Evolutionary conservation across 1,284 basidiomycete genomes (phyloP), one percentile per base, ranked within the genome.

Genomic region (Salmacisia buchloeana): DNA sequence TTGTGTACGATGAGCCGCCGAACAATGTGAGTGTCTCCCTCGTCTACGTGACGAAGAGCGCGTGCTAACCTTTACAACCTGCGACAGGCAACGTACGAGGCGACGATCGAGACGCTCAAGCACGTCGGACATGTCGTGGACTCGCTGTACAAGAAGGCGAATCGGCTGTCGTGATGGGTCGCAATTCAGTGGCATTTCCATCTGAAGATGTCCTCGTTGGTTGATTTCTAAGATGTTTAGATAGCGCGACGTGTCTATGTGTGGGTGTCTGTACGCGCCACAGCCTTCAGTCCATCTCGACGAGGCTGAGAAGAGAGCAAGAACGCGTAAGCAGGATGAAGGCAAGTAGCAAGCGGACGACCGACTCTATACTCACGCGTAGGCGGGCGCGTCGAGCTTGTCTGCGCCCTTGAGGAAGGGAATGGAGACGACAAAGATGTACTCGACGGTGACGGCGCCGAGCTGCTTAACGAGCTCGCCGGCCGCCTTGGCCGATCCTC

Each of bases 401-500:
- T 86, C 83, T 9, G 84, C 81, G 12, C 89, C 91, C 70, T 92
- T 87, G 75, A 97, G 86, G 83, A 92, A 89, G 54, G 88, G 83
- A 59, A 97, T 82, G 69, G 92, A 91, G 69, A 97, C 89, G 79
- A 97, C 88, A 83, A 98, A 98, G 71, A 98, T 82, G 83, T 97
- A 97, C 82, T 97, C 92, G 62, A 96, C 81, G 34, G 89, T 89
- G 71, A 87, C 88, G 63, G 88, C 92, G 39, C 92, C 91, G 69
- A 87, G 85, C 81, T 90, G 87, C 34, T 85, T 83, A 65, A 98
- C 87, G 29, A 99, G 88, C 72, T 96, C 86, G 61, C 93, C 94
- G 9, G 96, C 94, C 1, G 94, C 94, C 69, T 87, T 88, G 2
- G 96, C 96, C 18, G 93, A 97, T 6, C 96, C 96, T 66, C 92